Base-by-base conservation (phyloP, 2,329 filamentous ascomycete genomes). In the Pestalotiopsis sp. region DNA sequence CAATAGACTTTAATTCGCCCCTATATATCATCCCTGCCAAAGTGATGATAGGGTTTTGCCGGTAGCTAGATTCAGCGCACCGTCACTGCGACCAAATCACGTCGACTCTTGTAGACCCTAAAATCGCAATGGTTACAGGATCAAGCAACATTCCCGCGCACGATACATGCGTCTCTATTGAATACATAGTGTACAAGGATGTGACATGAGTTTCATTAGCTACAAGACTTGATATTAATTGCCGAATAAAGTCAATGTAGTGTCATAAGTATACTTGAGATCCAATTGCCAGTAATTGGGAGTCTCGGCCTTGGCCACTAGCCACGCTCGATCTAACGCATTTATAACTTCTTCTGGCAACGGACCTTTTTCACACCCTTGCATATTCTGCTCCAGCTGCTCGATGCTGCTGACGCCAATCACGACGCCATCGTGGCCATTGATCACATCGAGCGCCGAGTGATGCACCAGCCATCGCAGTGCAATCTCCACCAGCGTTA, bases 311-410 rank as follows among this genome's bases (percentile, higher is more conserved):
- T 94, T 95, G 13, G 87, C 83, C n/a, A 91, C 82, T 73, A 84
- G 72, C 94, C 94, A 97, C 3, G 92, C 93, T 79, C 93, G 83
- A 73, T 97, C 93, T 68, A 97, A 82, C 13, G 87, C 90, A 77
- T 90, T 80, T 11, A 97, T 86, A 14, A 97, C 90, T 31, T 94
- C 92, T 13, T 92, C 88, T 0, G 93, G 93, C 71, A 97, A 81
- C 1, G 93, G 92, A 0, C 93, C 91, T 86, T 89, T 89, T 77
- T 90, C 87, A 36, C 91, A 77, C 70, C 85, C 81, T 68, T 84
- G 80, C 65, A 91, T 80, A 77, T 91, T 91, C 71, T 83, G 80
- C 73, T 86, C 83, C 40, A 91, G 81, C 79, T 91, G 89, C 63
- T 82, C 81, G 60, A 86, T 78, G 73, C 83, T 88, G 68, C 87